Evolutionary conservation across 1,139 yeast genomes (phyloP).

Genomic region (Hanseniaspora uvarum): DNA sequence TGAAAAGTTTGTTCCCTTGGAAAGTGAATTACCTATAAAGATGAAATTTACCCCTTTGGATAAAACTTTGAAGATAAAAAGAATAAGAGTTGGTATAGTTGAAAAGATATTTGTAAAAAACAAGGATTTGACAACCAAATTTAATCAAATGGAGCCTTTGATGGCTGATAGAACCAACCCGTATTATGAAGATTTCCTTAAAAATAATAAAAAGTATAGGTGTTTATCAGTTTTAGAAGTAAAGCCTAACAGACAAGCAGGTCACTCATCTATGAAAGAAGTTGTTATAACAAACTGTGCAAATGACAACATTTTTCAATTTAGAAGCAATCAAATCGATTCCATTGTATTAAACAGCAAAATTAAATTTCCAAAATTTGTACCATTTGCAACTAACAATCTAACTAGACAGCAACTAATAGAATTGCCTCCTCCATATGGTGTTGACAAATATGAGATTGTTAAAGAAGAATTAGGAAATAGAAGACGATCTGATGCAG

Average conservation of each 20-base stretch:
- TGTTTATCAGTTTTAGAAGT: conserved; percentile 52
- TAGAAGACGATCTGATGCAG: background rate
- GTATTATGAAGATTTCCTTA: conserved; percentile 28
- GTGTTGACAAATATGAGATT: conserved; percentile 25
- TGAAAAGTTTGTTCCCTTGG: conserved; percentile 61
- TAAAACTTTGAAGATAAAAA: conserved; percentile 55
- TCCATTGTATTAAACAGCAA: conserved; percentile 29
- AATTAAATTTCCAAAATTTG: conserved; percentile 29
- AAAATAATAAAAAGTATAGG: conserved; percentile 38
- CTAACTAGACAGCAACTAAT: conserved; percentile 20
- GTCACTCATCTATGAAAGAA: conserved; percentile 43
- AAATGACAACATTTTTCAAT: conserved; percentile 50
- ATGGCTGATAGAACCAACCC: conserved; percentile 33
- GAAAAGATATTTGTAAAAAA: conserved; percentile 65
- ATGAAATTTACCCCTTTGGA: conserved; percentile 66
- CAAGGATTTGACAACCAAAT: conserved; percentile 44
- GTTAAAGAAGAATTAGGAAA: conserved; percentile 12
- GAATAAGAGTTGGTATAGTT: conserved; percentile 60
- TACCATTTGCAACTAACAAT: conserved; percentile 12
- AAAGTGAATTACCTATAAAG: conserved; percentile 49
- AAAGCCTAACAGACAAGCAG: conserved; percentile 40
- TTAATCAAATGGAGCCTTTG: conserved; percentile 44
- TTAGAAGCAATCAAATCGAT: conserved; percentile 37
- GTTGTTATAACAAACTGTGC: conserved; percentile 52
- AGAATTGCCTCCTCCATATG: conserved; percentile 29